Conservation (phyloP, 2,329 filamentous ascomycete genomes). For the Curvularia hawaiiensis region DNA sequence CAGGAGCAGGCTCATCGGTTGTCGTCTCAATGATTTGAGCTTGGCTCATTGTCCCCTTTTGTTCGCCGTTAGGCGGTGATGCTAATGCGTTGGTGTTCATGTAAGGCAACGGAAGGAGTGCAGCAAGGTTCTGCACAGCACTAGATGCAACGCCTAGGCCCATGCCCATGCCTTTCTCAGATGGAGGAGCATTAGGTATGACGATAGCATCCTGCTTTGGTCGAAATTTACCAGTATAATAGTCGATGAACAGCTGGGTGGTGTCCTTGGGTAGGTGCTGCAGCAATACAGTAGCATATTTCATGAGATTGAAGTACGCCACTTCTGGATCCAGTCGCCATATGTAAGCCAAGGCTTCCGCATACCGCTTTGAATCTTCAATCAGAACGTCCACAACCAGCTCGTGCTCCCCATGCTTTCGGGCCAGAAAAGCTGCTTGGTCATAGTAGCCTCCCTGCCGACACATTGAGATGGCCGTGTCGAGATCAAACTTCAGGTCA, state of each 20-base stretch:
- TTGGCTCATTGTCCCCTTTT: conserved; percentile 60
- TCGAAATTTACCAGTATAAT: conserved; percentile 85
- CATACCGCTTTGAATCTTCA: conserved; percentile 90
- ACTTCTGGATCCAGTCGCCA: conserved; percentile 81
- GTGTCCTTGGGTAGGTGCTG: conserved; percentile 83
- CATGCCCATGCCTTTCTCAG: conserved; percentile 49
- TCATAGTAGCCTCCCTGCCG: conserved; percentile 96
- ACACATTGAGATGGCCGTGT: conserved; percentile 97
- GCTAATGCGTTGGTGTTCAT: conserved; percentile 69
- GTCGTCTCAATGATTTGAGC: conserved; percentile 58
- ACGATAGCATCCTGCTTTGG: conserved; percentile 70
- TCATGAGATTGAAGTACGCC: conserved; percentile 88
- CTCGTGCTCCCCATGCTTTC: conserved; percentile 91
- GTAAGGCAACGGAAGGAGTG: conserved; percentile 82
- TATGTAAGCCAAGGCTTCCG: conserved; percentile 87
- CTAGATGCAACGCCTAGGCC: conserved; percentile 63
- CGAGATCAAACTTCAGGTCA: conserved; percentile 93
- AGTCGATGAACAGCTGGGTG: conserved; percentile 89
- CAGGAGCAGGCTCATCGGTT: conserved; percentile 57
- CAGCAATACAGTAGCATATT: conserved; percentile 89
- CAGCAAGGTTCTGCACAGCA: conserved; percentile 84
- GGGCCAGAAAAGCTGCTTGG: conserved; percentile 92
- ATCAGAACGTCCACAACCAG: conserved; percentile 95
- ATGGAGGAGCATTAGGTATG: conserved; percentile 54
- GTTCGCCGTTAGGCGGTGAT: conserved; percentile 59